Evolutionary conservation across 768 basidiomycete species (phyloP).

Genomic region (Podaxis carcinomalis): DNA sequence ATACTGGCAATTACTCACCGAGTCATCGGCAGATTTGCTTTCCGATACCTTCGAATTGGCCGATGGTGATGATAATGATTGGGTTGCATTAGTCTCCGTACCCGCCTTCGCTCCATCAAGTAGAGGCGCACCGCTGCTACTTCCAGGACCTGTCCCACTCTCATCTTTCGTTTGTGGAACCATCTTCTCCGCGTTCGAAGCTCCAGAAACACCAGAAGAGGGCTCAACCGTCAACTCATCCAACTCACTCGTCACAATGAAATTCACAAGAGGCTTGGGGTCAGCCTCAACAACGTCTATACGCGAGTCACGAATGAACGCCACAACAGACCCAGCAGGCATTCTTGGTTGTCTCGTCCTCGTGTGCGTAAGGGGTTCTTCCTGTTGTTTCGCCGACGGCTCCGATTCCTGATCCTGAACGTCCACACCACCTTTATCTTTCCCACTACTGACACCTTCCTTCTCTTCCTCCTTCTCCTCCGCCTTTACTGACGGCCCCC

Average conservation of each 20-base stretch:
- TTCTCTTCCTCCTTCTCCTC: slow-evolving; percentile 17
- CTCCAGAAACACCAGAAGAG: neutral
- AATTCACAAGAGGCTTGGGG: slow-evolving; percentile 53
- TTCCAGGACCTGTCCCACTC: neutral
- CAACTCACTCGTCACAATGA: slow-evolving; percentile 77
- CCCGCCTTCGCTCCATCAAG: neutral
- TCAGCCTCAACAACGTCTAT: slow-evolving; percentile 47
- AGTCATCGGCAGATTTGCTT: slow-evolving; percentile 48
- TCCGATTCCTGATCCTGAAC: neutral
- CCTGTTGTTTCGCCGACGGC: neutral
- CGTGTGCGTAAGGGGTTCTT: neutral
- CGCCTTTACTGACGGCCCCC: slow-evolving; percentile 12
- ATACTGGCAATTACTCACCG: slow-evolving; percentile 38
- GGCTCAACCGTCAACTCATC: slow-evolving; percentile 35
- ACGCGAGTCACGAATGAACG: slow-evolving; percentile 65
- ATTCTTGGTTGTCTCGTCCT: slow-evolving; percentile 51
- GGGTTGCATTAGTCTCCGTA: neutral
- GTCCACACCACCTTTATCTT: neutral
- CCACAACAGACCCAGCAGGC: slow-evolving; percentile 68
- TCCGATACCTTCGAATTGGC: slow-evolving; percentile 32
- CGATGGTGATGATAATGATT: slow-evolving; percentile 1
- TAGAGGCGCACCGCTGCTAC: neutral
- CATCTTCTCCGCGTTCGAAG: neutral
- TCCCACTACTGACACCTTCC: neutral
- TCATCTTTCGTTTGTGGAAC: neutral